Base-by-base conservation (phyloP, 352 stramenopile species). In the Phytophthora ohioensis region DNA sequence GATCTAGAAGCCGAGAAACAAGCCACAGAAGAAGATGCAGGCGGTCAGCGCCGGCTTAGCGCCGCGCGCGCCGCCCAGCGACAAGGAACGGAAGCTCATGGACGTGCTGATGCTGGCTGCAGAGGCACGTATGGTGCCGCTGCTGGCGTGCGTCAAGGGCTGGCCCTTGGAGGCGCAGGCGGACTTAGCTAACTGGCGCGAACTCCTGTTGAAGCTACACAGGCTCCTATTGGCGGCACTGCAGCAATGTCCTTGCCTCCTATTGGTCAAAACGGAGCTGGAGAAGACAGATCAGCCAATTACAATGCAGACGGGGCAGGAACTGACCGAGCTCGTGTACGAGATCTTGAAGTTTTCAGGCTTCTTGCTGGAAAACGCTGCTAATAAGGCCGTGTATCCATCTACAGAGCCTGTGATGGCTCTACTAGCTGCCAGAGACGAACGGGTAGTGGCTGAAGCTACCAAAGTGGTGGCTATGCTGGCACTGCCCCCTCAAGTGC, bases 141-240 rank as follows among this genome's bases (percentile, higher is more conserved):
- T 94, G 49, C 69, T 96, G 45, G 82, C 83, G 62, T 93, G 83
- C 15, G 71, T 95, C 13, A 81, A 82, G 11, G 83, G 84, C 7
- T 96, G 90, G 90, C 82, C 87, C 21, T 88, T 93, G 67, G 90
- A 96, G 72, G 83, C 78, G 15, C 90, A 94, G 55, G 90, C 87
- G 27, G 89, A 93, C 56, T 56, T 95, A 34, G 76, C 76, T 21
- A 92, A 92, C 62, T 96, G 89, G 85, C 64, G 48, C 4, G 38
- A 42, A 0, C 83, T 95, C 56, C 74, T 96, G n/a, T 62, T 80
- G 34, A 81, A 85, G 30, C 54, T 93, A 21, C 76, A 90, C 51
- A 60, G 55, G 27, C 57, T 90, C 53, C 83, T 94, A 13, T 54
- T 78, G 41, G 60, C 47, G 2, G 81, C 81, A 36, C 32, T 88